These are phyloP conservation scores for Vigna hirtella DNA, from an alignment of 306 rosid species.

Conservation along the genomic window DNA sequence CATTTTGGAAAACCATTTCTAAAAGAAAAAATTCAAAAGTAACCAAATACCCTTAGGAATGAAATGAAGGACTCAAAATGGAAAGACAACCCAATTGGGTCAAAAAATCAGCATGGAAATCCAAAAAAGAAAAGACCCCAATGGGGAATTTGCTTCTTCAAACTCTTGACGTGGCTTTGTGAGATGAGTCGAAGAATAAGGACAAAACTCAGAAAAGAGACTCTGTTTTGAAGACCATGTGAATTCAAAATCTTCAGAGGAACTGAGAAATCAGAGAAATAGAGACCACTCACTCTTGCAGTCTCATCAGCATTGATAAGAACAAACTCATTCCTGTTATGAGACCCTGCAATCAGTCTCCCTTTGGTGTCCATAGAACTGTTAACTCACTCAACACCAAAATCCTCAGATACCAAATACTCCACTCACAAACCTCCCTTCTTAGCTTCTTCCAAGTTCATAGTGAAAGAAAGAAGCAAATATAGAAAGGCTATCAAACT, in stretches of 20 bases:
- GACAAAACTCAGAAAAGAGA: constrained; percentile 17
- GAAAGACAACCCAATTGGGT: background rate
- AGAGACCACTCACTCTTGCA: constrained; percentile 64
- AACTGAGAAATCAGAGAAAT: constrained; percentile 20
- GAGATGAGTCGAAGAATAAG: constrained; percentile 24
- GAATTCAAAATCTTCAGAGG: constrained; percentile 25
- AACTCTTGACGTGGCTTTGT: background rate
- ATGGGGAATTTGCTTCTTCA: constrained; percentile 19
- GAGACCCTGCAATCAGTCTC: constrained; percentile 77
- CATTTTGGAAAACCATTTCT: background rate
- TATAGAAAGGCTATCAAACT: constrained; percentile 34
- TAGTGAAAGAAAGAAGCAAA: constrained; percentile 17
- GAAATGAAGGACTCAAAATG: constrained; percentile 21
- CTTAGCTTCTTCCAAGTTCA: constrained; percentile 40
- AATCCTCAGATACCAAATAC: constrained; percentile 34
- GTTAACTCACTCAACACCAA: constrained; percentile 31
- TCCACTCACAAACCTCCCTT: constrained; percentile 24
- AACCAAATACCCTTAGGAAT: constrained; percentile 9
- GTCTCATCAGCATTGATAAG: constrained; percentile 84
- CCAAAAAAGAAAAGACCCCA: constrained; percentile 2
- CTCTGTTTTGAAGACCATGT: background rate
- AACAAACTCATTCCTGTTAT: constrained; percentile 81
- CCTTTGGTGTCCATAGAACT: constrained; percentile 71
- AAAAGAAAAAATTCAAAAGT: background rate
- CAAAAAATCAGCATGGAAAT: constrained; percentile 34